Evolutionary conservation across 305 asterid genomes (phyloP).

Genomic region (Salvia sclarea): DNA sequence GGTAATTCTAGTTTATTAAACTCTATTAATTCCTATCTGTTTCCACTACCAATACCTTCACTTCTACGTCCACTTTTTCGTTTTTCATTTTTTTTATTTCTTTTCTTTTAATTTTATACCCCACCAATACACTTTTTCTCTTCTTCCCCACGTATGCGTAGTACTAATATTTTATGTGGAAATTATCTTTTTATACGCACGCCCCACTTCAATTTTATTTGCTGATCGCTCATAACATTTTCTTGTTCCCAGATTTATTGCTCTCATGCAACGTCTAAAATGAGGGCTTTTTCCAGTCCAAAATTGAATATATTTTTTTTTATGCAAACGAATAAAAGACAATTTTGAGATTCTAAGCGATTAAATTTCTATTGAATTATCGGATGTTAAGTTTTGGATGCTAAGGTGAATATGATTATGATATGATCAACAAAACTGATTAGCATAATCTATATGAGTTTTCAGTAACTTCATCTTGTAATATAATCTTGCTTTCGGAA

Average conservation of each 20-base stretch:
- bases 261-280: slow-evolving; percentile 4
- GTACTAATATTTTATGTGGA: too few relatives aligned
- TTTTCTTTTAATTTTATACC: not conserved
- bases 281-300: not conserved
- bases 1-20: too few relatives aligned
- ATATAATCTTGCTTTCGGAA: slow-evolving; percentile 11
- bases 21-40: not conserved
- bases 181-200: too few relatives aligned
- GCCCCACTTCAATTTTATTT: too few relatives aligned
- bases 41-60: slow-evolving; percentile 17
- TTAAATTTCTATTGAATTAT: too few relatives aligned
- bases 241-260: not conserved
- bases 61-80: slow-evolving; percentile 40
- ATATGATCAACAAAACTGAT: not conserved
- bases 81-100: not conserved
- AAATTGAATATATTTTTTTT: too few relatives aligned
- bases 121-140: not conserved
- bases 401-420: too few relatives aligned
- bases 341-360: not conserved
- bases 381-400: too few relatives aligned
- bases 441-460: slow-evolving; percentile 8
- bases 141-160: too few relatives aligned
- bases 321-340: not conserved
- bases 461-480: slow-evolving; percentile 9
- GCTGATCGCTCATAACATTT: not conserved